Percentiles rank a stretch among this genome's conserved stretches.
phyloP scores from a whole-genome alignment of 805 yeast genomes.

The Schizosaccharomyces octosporus region DNA sequence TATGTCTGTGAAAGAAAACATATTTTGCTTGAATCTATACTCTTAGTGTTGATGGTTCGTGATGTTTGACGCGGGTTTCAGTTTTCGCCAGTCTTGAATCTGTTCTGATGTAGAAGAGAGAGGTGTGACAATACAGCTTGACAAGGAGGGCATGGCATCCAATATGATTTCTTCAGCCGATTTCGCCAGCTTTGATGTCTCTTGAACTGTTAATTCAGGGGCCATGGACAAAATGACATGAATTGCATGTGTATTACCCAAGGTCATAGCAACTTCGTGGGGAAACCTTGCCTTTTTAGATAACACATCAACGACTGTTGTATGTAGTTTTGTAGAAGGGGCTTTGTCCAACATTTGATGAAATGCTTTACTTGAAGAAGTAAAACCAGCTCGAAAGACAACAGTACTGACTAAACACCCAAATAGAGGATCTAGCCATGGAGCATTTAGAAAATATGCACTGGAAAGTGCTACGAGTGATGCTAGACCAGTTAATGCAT shows the following conservation, averaged over 20 bases:
- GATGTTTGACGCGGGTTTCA: neutral
- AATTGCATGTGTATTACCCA: neutral
- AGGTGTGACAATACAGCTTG: neutral
- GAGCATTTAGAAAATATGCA: slow-evolving; percentile 47
- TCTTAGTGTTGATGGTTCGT: too few relatives aligned
- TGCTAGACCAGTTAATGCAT: slow-evolving; percentile 71
- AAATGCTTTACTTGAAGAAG: slow-evolving; percentile 6
- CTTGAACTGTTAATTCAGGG: neutral
- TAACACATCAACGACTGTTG: neutral
- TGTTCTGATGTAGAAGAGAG: neutral
- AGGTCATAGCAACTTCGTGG: neutral
- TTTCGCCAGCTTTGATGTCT: neutral
- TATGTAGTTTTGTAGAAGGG: neutral
- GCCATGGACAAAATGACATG: neutral
- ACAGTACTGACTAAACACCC: slow-evolving; percentile 66
- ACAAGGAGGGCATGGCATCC: neutral
- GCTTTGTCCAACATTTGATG: neutral
- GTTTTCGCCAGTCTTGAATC: neutral
- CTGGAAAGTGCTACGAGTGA: slow-evolving; percentile 73
- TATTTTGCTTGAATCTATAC: too few relatives aligned
- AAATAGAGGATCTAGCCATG: slow-evolving; percentile 80
- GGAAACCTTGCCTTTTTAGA: neutral
- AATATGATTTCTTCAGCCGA: neutral
- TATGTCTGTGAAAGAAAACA: too few relatives aligned
- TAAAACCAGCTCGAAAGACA: slow-evolving; percentile 63